Percentiles rank a stretch among this genome's conserved stretches.
phyloP scores from a whole-genome alignment of 2,329 filamentous ascomycete species.

The Emergomyces orientalis region DNA sequence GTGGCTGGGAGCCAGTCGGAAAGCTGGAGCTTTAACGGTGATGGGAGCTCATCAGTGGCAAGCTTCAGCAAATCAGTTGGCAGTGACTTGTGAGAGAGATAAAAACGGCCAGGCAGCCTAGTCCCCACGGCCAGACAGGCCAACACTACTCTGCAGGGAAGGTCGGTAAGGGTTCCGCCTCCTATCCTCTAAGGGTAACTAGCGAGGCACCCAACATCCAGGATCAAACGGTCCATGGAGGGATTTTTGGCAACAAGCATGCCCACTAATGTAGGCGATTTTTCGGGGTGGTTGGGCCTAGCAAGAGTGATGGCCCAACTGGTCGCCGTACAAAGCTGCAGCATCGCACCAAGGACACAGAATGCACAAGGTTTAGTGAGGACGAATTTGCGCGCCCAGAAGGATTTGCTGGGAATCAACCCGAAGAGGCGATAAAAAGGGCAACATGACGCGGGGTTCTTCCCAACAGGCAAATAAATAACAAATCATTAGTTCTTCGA shows the following conservation, averaged over 20 bases:
- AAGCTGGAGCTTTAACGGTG: background rate
- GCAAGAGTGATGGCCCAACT: background rate
- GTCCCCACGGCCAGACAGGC: background rate
- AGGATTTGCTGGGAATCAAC: conserved; percentile 2
- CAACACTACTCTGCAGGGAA: background rate
- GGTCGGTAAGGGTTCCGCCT: background rate
- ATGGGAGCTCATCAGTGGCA: background rate
- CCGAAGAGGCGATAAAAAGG: background rate
- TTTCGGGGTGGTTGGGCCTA: background rate
- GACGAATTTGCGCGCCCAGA: background rate
- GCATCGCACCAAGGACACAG: background rate
- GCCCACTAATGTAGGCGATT: background rate
- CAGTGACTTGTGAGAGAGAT: background rate
- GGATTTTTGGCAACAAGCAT: background rate
- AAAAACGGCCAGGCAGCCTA: background rate
- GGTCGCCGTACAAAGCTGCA: background rate
- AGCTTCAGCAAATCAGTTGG: background rate
- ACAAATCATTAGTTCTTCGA: background rate
- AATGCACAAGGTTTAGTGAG: background rate
- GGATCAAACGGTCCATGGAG: background rate
- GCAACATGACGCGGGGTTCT: background rate
- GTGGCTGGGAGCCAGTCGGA: background rate
- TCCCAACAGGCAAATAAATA: background rate
- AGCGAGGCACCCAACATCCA: conserved; percentile 4
- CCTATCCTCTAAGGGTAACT: background rate